Evolutionary conservation across 2,329 filamentous ascomycete species (phyloP).

Genomic region (Cylindrodendrum hubeiense): DNA sequence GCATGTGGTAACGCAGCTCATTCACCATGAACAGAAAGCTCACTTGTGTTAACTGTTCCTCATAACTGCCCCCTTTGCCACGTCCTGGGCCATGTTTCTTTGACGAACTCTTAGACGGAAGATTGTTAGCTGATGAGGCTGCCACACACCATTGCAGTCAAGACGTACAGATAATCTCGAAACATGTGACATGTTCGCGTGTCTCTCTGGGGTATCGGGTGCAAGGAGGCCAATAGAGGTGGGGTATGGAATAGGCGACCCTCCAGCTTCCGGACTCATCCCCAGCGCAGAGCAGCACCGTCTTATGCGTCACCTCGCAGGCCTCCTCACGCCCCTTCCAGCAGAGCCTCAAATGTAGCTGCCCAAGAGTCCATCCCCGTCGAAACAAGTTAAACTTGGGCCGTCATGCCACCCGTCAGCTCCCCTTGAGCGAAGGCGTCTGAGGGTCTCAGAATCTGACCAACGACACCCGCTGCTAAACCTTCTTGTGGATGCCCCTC

Average conservation of each 20-base stretch:
- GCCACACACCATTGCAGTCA: neutral
- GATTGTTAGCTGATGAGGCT: constrained; percentile 13
- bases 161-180: constrained; percentile 22
- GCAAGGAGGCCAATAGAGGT: neutral
- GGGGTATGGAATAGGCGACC: constrained; percentile 1
- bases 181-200: constrained; percentile 3
- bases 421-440: neutral
- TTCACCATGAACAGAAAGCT: constrained; percentile 57
- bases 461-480: constrained; percentile 17
- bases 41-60: constrained; percentile 24
- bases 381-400: constrained; percentile 37
- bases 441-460: constrained; percentile 16
- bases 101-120: constrained; percentile 16
- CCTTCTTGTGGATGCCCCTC: constrained; percentile 24
- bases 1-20: constrained; percentile 44
- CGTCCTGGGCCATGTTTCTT: constrained; percentile 8
- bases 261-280: neutral
- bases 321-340: neutral
- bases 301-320: constrained; percentile 28
- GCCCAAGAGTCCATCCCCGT: constrained; percentile 37
- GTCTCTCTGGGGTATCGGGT: neutral
- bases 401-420: constrained; percentile 36
- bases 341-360: constrained; percentile 42
- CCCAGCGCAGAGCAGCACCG: constrained; percentile 14
- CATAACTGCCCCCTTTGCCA: constrained; percentile 23